Evolutionary conservation across 257 asterid species (phyloP).

Genomic region (Coffea canephora): DNA sequence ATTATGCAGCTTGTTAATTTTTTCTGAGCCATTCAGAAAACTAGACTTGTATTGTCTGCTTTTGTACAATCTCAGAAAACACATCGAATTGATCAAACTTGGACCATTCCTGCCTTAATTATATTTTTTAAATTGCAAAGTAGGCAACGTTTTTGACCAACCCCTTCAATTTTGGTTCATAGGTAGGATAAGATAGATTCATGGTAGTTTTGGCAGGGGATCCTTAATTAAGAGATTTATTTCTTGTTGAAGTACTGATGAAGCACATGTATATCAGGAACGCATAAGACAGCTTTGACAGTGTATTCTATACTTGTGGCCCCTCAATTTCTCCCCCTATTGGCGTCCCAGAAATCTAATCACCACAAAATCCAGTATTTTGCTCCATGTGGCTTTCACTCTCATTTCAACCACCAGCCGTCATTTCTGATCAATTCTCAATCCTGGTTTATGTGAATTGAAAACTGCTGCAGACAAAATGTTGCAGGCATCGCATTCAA

Average conservation of each 20-base stretch:
- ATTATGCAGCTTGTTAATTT: too few species aligned
- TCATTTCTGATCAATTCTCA: not conserved
- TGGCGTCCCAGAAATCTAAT: not conserved
- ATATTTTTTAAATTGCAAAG: not conserved
- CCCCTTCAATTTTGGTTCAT: not conserved
- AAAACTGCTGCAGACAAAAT: conserved; percentile 10
- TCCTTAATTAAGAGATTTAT: not conserved
- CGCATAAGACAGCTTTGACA: conserved; percentile 10
- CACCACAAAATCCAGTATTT: conserved; percentile 8
- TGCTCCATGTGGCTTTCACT: conserved; percentile 48
- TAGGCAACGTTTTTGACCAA: not conserved
- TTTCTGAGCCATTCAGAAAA: too few species aligned
- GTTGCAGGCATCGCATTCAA: not conserved
- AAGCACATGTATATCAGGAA: not conserved
- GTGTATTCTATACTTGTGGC: not conserved
- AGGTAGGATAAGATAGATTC: conserved; percentile 2
- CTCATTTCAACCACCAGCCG: conserved; percentile 30
- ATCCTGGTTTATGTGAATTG: conserved; percentile 8
- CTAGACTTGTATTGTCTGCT: too few species aligned
- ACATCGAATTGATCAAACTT: conserved; percentile 10
- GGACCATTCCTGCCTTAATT: not conserved
- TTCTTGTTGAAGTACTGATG: not conserved
- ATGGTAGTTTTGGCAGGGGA: conserved; percentile 20
- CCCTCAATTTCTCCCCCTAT: not conserved
- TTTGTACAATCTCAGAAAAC: too few species aligned